Percentiles rank a stretch among this genome's conserved stretches.
These are phyloP conservation scores for Ophiostoma ips DNA, from an alignment of 2,329 filamentous ascomycete species.

Conservation along the genomic window DNA sequence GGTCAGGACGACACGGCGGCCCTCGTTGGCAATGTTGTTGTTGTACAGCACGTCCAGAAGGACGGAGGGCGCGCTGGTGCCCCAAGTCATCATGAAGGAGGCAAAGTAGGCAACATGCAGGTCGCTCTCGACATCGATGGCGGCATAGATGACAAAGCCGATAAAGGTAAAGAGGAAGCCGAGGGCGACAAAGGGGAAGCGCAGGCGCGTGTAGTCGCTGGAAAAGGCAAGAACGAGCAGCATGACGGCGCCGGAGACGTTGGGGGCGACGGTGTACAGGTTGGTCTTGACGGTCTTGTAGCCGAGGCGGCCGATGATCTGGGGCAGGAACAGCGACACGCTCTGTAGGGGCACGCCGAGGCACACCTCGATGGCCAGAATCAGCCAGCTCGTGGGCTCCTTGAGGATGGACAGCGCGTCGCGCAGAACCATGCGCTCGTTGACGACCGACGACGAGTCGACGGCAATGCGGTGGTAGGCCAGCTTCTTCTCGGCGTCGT, in stretches of 20 bases:
- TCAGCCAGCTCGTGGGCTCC: constrained; percentile 33
- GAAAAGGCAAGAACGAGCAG: constrained; percentile 58
- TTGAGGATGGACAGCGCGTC: constrained; percentile 39
- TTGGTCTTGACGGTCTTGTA: constrained; percentile 46
- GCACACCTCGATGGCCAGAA: constrained; percentile 41
- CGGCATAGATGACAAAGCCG: constrained; percentile 61
- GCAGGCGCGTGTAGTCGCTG: constrained; percentile 50
- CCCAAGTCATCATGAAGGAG: constrained; percentile 72
- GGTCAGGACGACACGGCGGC: constrained; percentile 54
- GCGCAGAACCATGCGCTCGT: constrained; percentile 35
- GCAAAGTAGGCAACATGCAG: constrained; percentile 60
- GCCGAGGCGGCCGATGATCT: constrained; percentile 14
- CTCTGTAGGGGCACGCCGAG: constrained; percentile 45
- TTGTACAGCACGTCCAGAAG: constrained; percentile 54
- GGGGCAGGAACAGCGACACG: constrained; percentile 22
- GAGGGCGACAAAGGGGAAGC: constrained; percentile 61
- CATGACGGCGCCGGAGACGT: constrained; percentile 59
- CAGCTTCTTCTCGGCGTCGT: constrained; percentile 48
- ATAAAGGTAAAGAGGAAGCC: constrained; percentile 62
- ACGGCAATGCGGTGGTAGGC: constrained; percentile 63
- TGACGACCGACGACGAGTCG: constrained; percentile 52
- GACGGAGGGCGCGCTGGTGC: constrained; percentile 60
- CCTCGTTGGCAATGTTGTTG: constrained; percentile 70
- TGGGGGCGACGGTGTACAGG: constrained; percentile 69
- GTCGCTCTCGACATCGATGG: constrained; percentile 48